Evolutionary conservation across 768 basidiomycete genomes (phyloP).

Genomic region (Lentinula sp.): DNA sequence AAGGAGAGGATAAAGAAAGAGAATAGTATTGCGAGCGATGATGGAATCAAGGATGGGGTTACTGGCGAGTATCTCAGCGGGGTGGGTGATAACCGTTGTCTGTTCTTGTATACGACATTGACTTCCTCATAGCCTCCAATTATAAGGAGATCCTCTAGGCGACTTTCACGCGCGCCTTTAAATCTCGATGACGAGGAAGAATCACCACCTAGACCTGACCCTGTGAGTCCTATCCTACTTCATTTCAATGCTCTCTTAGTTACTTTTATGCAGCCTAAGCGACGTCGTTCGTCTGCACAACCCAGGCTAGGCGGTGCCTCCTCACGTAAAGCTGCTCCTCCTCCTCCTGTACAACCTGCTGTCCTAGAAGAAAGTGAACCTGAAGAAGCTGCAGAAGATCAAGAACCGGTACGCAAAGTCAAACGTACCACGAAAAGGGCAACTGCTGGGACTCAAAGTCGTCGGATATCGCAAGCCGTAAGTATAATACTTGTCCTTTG

Average conservation of each 20-base stretch:
- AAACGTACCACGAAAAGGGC: constrained; percentile 57
- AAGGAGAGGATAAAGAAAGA: constrained; percentile 60
- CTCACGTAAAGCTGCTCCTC: constrained; percentile 28
- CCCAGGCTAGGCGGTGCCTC: constrained; percentile 50
- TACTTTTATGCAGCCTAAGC: constrained; percentile 45
- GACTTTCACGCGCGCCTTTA: constrained; percentile 52
- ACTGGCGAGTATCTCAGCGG: constrained; percentile 65
- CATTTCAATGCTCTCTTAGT: background rate
- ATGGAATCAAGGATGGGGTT: constrained; percentile 78
- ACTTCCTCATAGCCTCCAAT: constrained; percentile 10
- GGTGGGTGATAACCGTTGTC: constrained; percentile 24
- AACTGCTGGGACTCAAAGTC: constrained; percentile 44
- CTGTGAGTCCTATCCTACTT: constrained; percentile 34
- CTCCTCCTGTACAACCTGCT: constrained; percentile 32
- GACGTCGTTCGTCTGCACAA: constrained; percentile 75
- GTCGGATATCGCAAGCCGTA: constrained; percentile 48
- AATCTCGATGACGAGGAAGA: constrained; percentile 37
- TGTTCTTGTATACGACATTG: background rate
- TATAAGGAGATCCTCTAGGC: constrained; percentile 55
- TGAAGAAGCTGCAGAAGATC: constrained; percentile 45
- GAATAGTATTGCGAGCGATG: constrained; percentile 71
- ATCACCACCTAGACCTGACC: constrained; percentile 41
- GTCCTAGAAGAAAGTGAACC: constrained; percentile 74
- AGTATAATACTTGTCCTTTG: constrained; percentile 10
- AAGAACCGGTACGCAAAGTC: constrained; percentile 53